Evolutionary conservation across 2,329 filamentous ascomycete genomes (phyloP).

Genomic region (Diaporthe eres): DNA sequence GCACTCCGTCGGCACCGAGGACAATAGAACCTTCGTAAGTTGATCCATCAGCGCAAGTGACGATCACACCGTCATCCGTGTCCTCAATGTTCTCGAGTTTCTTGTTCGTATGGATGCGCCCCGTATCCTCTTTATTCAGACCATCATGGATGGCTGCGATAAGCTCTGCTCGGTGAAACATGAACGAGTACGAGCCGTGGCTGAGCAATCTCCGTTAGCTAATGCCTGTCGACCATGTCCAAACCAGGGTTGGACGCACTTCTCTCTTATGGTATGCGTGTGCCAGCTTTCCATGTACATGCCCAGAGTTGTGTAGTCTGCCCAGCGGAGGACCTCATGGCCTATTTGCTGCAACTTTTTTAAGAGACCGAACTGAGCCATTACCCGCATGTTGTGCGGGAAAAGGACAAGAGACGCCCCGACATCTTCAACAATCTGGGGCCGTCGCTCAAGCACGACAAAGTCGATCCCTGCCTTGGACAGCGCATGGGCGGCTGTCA

Average conservation of each 20-base stretch:
- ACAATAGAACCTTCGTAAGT: conserved; percentile 53
- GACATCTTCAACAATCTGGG: conserved; percentile 48
- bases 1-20: conserved; percentile 60
- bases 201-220: neutral
- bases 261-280: neutral
- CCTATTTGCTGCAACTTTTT: conserved; percentile 45
- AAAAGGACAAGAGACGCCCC: conserved; percentile 52
- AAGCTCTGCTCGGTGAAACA: conserved; percentile 36
- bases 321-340: conserved; percentile 25
- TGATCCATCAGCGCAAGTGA: conserved; percentile 33
- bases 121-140: conserved; percentile 18
- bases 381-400: conserved; percentile 47
- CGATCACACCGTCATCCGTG: conserved; percentile 24
- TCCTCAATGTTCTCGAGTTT: conserved; percentile 33
- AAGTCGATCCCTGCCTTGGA: conserved; percentile 54
- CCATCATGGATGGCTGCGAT: conserved; percentile 27
- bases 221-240: neutral
- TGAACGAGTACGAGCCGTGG: conserved; percentile 16
- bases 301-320: conserved; percentile 1
- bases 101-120: conserved; percentile 20
- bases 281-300: neutral
- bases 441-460: conserved; percentile 54
- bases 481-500: conserved; percentile 49
- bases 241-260: neutral
- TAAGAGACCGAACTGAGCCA: conserved; percentile 53